Percentiles rank a stretch among this genome's conserved stretches.
Conservation (phyloP, 192 early-diverging fungal species). For the Rhizoclosmatium globosum region DNA sequence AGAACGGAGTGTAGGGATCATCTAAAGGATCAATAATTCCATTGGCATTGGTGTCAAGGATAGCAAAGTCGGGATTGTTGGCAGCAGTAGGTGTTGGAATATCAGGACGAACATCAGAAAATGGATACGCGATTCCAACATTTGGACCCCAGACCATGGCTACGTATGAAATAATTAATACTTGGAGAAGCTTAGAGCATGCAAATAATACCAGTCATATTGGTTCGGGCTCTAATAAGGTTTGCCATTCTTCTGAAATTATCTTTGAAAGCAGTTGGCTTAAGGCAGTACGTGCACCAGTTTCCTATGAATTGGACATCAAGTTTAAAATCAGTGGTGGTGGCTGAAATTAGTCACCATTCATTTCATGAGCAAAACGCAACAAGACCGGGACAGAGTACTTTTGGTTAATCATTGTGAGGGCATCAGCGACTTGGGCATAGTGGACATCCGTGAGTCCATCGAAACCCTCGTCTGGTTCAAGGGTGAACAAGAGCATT, state of each 20-base stretch:
- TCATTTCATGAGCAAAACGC: conserved; percentile 59
- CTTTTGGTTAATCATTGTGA: conserved; percentile 37
- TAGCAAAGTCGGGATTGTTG: conserved; percentile 29
- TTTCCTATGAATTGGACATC: conserved; percentile 19
- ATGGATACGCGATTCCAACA: conserved; percentile 54
- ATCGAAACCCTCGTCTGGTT: conserved; percentile 24
- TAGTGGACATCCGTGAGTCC: conserved; percentile 33
- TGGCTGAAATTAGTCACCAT: conserved; percentile 40
- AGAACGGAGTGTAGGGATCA: conserved; percentile 52
- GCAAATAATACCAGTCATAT: conserved; percentile 47
- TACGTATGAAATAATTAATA: conserved; percentile 2
- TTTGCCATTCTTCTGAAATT: conserved; percentile 40
- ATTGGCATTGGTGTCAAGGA: conserved; percentile 48
- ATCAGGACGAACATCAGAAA: background rate
- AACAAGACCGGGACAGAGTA: conserved; percentile 49
- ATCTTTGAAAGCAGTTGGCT: conserved; percentile 38
- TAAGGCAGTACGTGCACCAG: conserved; percentile 38
- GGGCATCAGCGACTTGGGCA: conserved; percentile 34
- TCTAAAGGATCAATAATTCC: conserved; percentile 38
- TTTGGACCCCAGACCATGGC: conserved; percentile 61
- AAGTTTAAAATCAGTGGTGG: background rate
- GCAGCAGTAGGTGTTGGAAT: background rate
- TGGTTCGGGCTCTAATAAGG: conserved; percentile 44
- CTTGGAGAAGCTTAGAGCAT: background rate
- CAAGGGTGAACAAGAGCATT: conserved; percentile 48